phyloP scores from a whole-genome alignment of 345 rosid genomes.

The Capsella bursapastoris region DNA sequence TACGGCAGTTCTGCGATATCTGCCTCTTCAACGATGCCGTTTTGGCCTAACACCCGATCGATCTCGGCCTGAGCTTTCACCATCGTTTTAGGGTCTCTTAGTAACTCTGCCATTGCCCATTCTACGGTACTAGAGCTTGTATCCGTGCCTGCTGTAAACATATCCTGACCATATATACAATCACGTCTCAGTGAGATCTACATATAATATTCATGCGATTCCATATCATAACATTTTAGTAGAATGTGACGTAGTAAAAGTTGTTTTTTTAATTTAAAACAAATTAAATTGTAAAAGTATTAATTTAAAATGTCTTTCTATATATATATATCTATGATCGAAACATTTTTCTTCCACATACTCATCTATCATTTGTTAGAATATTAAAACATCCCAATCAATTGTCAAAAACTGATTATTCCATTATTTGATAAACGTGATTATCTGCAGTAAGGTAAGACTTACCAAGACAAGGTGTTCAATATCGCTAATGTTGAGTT shows the following conservation, averaged over 20 bases:
- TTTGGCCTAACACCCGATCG: conserved; percentile 37
- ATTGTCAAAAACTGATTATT: not conserved
- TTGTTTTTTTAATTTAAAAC: too few species aligned
- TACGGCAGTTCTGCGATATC: conserved; percentile 43
- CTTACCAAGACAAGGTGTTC: conserved; percentile 48
- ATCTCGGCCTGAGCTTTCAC: conserved; percentile 40
- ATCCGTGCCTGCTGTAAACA: conserved; percentile 53
- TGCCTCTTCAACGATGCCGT: conserved; percentile 40
- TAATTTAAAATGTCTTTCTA: not conserved
- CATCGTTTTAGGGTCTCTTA: conserved; percentile 29
- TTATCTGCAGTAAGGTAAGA: not conserved
- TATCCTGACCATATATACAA: conserved; percentile 37
- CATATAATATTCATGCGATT: not conserved
- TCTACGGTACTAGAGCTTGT: conserved; percentile 46
- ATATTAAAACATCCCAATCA: not conserved
- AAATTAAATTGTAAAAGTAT: too few species aligned
- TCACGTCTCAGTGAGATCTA: not conserved
- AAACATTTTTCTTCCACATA: too few species aligned
- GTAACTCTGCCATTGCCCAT: conserved; percentile 48
- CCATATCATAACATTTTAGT: not conserved
- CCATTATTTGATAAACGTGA: not conserved
- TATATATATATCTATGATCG: too few species aligned
- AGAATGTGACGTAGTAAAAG: not conserved
- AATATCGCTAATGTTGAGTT: conserved; percentile 30
- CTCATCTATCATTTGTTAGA: too few species aligned